Conservation (phyloP, 495 filamentous ascomycete species). For the Neurospora sp. region DNA sequence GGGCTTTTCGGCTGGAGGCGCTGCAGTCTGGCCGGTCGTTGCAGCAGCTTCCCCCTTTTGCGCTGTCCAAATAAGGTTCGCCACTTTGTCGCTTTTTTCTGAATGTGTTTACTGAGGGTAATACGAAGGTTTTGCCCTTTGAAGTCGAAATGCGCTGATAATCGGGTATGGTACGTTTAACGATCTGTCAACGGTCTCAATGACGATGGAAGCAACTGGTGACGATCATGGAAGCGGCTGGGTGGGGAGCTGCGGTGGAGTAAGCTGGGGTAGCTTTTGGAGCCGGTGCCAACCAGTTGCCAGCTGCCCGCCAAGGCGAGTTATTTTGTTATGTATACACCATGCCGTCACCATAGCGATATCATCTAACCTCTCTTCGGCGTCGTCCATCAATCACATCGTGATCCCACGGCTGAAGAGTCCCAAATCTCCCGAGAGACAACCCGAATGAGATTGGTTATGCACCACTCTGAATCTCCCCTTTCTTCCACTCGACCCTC, state of each 20-base stretch:
- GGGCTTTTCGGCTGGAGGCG: slow-evolving; percentile 1
- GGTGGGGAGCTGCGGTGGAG: not conserved
- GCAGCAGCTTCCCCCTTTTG: slow-evolving; percentile 7
- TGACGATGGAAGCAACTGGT: not conserved
- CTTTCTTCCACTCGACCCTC: not conserved
- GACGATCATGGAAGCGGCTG: not conserved
- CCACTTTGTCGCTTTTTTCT: not conserved
- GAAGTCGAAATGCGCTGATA: not conserved
- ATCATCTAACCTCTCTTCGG: not conserved
- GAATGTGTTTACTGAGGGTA: not conserved
- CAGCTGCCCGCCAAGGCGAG: not conserved
- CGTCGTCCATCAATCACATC: not conserved
- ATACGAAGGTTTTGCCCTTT: not conserved
- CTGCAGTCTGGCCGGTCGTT: not conserved
- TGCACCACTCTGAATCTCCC: not conserved
- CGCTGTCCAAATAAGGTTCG: slow-evolving; percentile 2
- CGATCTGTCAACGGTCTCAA: not conserved
- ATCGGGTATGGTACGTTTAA: not conserved
- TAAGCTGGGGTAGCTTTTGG: not conserved
- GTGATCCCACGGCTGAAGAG: not conserved
- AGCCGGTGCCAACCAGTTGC: not conserved
- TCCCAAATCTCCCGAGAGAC: not conserved
- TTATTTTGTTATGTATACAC: not conserved
- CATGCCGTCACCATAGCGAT: not conserved
- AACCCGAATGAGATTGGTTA: not conserved